A percentile compares a stretch with the other conserved stretches of the same genome.
Evolutionary conservation across 2,329 filamentous ascomycete genomes (phyloP).

Genomic region (Colletotrichum sp.): DNA sequence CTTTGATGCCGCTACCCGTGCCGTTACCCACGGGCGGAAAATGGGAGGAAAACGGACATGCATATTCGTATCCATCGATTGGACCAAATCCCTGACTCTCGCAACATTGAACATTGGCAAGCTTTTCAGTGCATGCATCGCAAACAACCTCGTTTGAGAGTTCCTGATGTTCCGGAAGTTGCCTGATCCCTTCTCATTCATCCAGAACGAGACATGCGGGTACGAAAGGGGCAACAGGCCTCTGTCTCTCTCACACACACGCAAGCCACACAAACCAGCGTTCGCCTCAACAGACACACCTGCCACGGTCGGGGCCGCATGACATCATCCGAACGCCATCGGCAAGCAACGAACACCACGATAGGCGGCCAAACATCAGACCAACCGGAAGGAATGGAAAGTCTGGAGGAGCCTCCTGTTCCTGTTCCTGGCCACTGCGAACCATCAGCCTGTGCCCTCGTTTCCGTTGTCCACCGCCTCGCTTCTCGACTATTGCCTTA

Average conservation of each 20-base stretch:
- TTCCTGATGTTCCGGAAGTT: neutral
- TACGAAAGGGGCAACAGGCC: neutral
- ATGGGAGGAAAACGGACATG: neutral
- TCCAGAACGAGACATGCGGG: neutral
- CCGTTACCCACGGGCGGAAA: neutral
- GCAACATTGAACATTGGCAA: constrained; percentile 8
- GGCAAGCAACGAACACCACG: neutral
- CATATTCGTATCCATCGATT: neutral
- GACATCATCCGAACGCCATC: constrained; percentile 22
- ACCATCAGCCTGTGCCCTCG: neutral
- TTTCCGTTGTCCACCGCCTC: neutral
- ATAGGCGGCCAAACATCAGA: neutral
- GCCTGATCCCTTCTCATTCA: neutral
- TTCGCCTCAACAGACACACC: neutral
- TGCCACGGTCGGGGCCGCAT: constrained; percentile 8
- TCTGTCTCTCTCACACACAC: neutral
- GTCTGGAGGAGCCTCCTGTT: neutral
- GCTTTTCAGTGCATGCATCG: neutral
- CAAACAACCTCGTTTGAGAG: neutral
- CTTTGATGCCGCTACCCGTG: neutral
- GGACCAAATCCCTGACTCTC: neutral
- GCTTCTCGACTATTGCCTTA: neutral
- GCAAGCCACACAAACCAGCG: neutral
- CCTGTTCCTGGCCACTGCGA: neutral
- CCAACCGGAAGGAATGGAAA: neutral